Evolutionary conservation across 352 stramenopile genomes (phyloP), one percentile per base, ranked within the genome.

Genomic region (Lagenidium sp.): DNA sequence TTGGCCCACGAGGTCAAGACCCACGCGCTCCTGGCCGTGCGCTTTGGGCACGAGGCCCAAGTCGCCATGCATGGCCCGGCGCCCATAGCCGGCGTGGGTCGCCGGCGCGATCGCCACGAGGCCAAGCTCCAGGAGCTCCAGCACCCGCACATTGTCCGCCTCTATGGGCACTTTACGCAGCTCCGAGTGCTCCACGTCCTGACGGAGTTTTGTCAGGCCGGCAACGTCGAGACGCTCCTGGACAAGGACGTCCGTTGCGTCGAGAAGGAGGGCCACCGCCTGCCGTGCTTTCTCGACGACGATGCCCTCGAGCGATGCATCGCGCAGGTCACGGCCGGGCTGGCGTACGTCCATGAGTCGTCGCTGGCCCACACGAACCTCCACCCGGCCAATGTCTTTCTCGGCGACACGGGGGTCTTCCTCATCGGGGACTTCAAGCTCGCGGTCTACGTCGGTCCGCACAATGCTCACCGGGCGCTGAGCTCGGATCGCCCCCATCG

Each of bases 341-440:
- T 63, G 3, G 29, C 30, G 13, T 58, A 55, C 30, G 19, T 63
- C 13, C 54, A 63, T 29, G 22, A 40, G 6, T 37, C 19, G 24
- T 26, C 36, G 3, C 31, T 59, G 8, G 54, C 43, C 1, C 54
- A 63, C 24, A 48, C 36, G 1, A 53, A 59, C 16, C 29, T 63
- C 7, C 41, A 16, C 3, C 24, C 32, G 1, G 37, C 43, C 21
- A 63, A 59, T 28, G 38, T 63, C 11, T 52, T 63, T 22, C 34
- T 58, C 2, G 44, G 23, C 18, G 31, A 58, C 32, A 20, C 38
- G 25, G 54, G 54, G 2, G 34, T 45, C 23, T 37, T 54, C n/a
- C 10, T 55, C 4, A 25, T 63, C 1, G 37, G 47, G 4, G 54
- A 63, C 20, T 63, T 63, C 43, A 48, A 53, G 32, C 32, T 55